Evolutionary conservation across 2,329 filamentous ascomycete genomes (phyloP), one percentile per base, ranked within the genome.

Genomic region (Escovopsis sp.): DNA sequence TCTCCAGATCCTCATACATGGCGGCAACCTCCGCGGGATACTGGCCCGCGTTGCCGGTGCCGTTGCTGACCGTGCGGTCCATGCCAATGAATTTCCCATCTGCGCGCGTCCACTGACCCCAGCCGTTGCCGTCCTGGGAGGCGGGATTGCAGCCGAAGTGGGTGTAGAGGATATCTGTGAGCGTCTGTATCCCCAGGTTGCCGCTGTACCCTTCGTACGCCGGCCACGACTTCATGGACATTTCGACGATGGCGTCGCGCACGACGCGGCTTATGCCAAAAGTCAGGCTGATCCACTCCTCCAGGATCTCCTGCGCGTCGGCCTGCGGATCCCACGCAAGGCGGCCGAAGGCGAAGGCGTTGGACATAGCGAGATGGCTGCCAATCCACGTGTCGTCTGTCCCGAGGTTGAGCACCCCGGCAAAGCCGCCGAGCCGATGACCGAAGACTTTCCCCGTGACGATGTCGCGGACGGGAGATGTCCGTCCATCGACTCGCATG

Each of bases 171-270:
- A 80, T 23, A 45, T 83, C 75, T 0, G 72, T 74, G 31, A 83
- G 51, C 0, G 78, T 82, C 46, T 82, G 77, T 5, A 79, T 66
- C 9, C 78, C 78, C 0, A 83, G 60, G 43, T 83, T 82, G 4
- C 78, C 78, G 1, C 63, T 72, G 55, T 83, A 81, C 47, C 74
- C 73, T 53, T 81, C 77, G 38, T 83, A 82, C 0, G 76, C 69
- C 0, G 71, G 72, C 78, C 78, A 82, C 0, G 76, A 81, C 9
- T 63, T 61, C 68, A 82, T 72, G 1, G 21, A 23, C 21, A 23
- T 23, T 7, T 23, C 21, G 21, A 65, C 69, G 36, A 83, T 67
- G 1, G 66, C 69, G 18, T 74, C 58, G 31, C 76, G 43, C n/a
- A 82, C 68, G 2, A 53, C 48, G 0, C 49, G 50, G 38, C 77